Evolutionary conservation across 371 early-diverging fungal genomes (phyloP), one percentile per base, ranked within the genome.

Genomic region (Actinomortierella ambigua): DNA sequence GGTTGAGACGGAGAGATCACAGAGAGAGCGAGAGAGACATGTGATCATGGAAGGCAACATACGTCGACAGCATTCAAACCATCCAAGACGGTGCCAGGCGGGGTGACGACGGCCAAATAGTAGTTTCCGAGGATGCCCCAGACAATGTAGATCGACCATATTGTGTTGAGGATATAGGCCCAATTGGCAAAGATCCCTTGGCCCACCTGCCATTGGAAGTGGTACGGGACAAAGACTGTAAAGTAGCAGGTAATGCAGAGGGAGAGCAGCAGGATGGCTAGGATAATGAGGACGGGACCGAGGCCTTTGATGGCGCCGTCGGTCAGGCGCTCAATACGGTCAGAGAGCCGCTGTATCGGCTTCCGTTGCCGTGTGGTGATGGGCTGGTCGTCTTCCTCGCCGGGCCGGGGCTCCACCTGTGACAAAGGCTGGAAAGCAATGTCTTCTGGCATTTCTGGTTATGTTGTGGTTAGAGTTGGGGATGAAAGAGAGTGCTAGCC

Each of bases 61-160:
- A 34, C 34, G 11, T 34, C 34, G 11, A 34, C 34, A 34, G 34
- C 34, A 34, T 34, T 34, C 34, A 34, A 11, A 34, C 34, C 34
- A 23, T 79, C 79, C 1, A 73, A 58, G 29, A 80, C 81, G 43
- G 70, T 66, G 0, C 85, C 85, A 0, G 86, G 84, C 7, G 80
- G 75, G 27, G 85, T 86, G 20, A 61, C 65, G 39, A 86, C 82
- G 6, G 86, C 86, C 80, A 79, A 82, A 57, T 86, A 86, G 41
- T 86, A 86, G 51, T 86, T 83, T 43, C 82, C 83, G 20, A 77
- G 73, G 50, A 83, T 82, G 34, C 79, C 79, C 55, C 82, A 85
- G n/a, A 85, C 77, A 48, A 85, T 73, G 50, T 83, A 85, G 2
- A 76, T 41, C 1, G 82, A 81, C 59, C 81, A 82, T 0, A 68